Conservation (phyloP, 2,329 filamentous ascomycete species). For the Zalaria obscura region DNA sequence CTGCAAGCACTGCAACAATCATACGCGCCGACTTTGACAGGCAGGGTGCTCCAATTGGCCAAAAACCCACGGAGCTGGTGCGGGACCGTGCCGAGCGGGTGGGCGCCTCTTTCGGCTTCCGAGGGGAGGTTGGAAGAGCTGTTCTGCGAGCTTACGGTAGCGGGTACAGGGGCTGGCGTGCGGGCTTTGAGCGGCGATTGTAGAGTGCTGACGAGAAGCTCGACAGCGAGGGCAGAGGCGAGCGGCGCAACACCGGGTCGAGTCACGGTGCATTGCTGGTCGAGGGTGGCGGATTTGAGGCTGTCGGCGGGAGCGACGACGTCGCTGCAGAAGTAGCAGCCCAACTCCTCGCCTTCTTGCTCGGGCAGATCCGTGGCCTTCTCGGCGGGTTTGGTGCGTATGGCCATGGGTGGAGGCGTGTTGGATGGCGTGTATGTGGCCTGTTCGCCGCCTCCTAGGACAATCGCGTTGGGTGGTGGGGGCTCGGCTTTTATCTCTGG, state of each 20-base stretch:
- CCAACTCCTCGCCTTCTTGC: slow-evolving; percentile 46
- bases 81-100: slow-evolving; percentile 56
- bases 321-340: slow-evolving; percentile 98
- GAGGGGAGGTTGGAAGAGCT: slow-evolving; percentile 5
- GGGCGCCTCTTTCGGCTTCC: slow-evolving; percentile 1
- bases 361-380: slow-evolving; percentile 22
- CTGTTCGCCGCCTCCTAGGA: not conserved
- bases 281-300: slow-evolving; percentile 85
- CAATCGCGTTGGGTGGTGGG: not conserved
- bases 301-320: slow-evolving; percentile 90
- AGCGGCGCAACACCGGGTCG: slow-evolving; percentile 84
- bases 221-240: slow-evolving; percentile 79
- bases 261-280: slow-evolving; percentile 96
- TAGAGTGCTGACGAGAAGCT: slow-evolving; percentile 72
- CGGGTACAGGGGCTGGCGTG: slow-evolving; percentile 20
- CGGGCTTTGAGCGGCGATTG: slow-evolving; percentile 44
- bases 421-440: no score
- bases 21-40: slow-evolving; percentile 61
- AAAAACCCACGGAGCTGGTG: slow-evolving; percentile 72
- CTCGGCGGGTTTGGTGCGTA: not conserved
- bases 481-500: slow-evolving; percentile 3
- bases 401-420: not conserved
- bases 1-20: slow-evolving; percentile 74
- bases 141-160: slow-evolving; percentile 8
- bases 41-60: slow-evolving; percentile 57